These are phyloP conservation scores for Alternaria ethzedia DNA, from an alignment of 2,329 filamentous ascomycete genomes.

Conservation along the genomic window DNA sequence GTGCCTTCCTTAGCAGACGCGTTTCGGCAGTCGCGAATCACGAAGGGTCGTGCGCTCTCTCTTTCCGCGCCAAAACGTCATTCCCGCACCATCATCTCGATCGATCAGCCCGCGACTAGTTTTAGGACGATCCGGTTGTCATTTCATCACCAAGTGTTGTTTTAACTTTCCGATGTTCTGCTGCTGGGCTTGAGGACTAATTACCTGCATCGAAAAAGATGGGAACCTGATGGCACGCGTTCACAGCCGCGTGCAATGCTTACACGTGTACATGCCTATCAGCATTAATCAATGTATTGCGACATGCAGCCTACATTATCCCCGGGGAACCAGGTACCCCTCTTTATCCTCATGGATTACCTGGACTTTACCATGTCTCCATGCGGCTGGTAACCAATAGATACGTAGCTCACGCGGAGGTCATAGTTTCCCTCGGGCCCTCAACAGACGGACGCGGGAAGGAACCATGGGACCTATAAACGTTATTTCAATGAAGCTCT, in stretches of 20 bases:
- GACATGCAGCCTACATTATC: neutral
- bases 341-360: neutral
- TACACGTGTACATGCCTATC: neutral
- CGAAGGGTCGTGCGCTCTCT: conserved; percentile 21
- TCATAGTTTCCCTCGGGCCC: neutral
- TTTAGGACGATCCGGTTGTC: neutral
- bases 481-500: neutral
- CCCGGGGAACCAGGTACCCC: neutral
- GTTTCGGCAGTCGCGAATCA: conserved; percentile 25
- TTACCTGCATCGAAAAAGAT: neutral
- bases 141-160: neutral
- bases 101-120: neutral
- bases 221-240: neutral
- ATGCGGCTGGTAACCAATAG: neutral
- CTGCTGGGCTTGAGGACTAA: neutral
- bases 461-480: neutral
- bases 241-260: neutral
- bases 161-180: neutral
- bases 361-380: neutral
- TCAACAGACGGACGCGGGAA: neutral
- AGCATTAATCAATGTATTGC: neutral
- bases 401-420: neutral
- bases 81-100: conserved; percentile 5
- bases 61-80: conserved; percentile 16
- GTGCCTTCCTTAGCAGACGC: conserved; percentile 23